Conservation (phyloP, 2,329 filamentous ascomycete genomes). For the Cyphellophora europaea region DNA sequence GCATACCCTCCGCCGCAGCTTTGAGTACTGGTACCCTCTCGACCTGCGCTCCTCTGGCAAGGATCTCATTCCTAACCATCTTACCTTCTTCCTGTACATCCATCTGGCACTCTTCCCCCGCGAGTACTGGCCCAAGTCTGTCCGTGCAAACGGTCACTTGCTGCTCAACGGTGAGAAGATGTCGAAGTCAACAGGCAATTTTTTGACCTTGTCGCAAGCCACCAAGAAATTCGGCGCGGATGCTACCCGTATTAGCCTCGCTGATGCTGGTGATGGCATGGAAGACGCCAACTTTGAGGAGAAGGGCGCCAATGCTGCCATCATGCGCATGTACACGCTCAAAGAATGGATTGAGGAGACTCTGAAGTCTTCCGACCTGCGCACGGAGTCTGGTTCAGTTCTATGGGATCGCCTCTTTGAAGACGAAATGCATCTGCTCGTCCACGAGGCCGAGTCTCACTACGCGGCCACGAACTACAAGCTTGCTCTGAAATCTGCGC, state of each 20-base stretch:
- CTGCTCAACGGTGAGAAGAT: conserved; percentile 97
- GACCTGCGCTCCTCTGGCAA: conserved; percentile 85
- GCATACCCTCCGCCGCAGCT: conserved; percentile 76
- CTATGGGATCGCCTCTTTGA: conserved; percentile 86
- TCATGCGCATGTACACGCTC: conserved; percentile 72
- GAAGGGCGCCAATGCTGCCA: conserved; percentile 82
- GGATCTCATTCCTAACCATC: conserved; percentile 84
- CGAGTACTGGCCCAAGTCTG: conserved; percentile 77
- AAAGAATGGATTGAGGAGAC: conserved; percentile 91
- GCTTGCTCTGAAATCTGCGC: conserved; percentile 72
- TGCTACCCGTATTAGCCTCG: conserved; percentile 80
- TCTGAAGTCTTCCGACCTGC: conserved; percentile 62
- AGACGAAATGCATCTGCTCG: conserved; percentile 82
- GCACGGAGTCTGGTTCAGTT: conserved; percentile 53
- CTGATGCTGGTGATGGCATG: conserved; percentile 88
- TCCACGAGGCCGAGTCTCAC: conserved; percentile 67
- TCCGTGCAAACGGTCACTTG: conserved; percentile 87
- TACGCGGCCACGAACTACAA: conserved; percentile 79
- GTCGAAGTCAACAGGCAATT: conserved; percentile 96
- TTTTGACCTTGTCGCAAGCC: conserved; percentile 79
- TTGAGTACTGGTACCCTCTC: conserved; percentile 94
- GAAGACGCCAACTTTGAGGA: conserved; percentile 97
- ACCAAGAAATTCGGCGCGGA: conserved; percentile 92
- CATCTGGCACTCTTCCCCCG: conserved; percentile 81
- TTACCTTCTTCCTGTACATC: conserved; percentile 93